Conservation (phyloP, 768 basidiomycete genomes). For the Naematelia aurantialba region DNA sequence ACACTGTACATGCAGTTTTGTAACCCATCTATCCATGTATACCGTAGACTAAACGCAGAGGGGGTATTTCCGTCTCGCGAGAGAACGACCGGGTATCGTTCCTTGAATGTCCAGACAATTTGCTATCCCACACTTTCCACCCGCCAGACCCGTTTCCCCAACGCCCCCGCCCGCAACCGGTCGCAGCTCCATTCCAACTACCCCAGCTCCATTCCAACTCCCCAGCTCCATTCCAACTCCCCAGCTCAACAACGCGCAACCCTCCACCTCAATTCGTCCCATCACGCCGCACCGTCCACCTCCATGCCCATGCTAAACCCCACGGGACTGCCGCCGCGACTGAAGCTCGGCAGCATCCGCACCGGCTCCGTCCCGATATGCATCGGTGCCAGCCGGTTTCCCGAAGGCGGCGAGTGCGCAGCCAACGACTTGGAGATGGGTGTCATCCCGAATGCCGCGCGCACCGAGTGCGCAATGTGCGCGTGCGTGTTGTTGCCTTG, state of each 20-base stretch:
- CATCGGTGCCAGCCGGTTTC: neutral
- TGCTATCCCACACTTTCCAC: too few species aligned
- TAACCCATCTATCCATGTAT: constrained; percentile 6
- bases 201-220: too few species aligned
- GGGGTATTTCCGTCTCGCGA: neutral
- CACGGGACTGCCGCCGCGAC: constrained; percentile 28
- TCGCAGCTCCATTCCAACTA: too few species aligned
- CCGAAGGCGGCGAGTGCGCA: neutral
- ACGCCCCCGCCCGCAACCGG: too few species aligned
- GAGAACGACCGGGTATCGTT: too few species aligned
- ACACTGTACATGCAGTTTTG: neutral
- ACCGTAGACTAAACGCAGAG: neutral
- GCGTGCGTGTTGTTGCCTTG: constrained; percentile 46
- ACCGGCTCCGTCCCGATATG: neutral
- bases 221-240: too few species aligned
- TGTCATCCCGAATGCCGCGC: constrained; percentile 87
- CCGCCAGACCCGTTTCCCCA: too few species aligned
- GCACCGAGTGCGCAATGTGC: constrained; percentile 71
- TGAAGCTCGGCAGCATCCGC: constrained; percentile 38
- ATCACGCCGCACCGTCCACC: constrained; percentile 43
- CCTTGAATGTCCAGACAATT: too few species aligned
- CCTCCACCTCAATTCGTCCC: too few species aligned
- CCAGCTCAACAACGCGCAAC: too few species aligned
- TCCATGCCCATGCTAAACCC: constrained; percentile 35
- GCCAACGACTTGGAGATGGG: constrained; percentile 57